A percentile compares a stretch with the other conserved stretches of the same genome.
Evolutionary conservation across 2,329 filamentous ascomycete species (phyloP).

Genomic region (Claviceps fusiformis): DNA sequence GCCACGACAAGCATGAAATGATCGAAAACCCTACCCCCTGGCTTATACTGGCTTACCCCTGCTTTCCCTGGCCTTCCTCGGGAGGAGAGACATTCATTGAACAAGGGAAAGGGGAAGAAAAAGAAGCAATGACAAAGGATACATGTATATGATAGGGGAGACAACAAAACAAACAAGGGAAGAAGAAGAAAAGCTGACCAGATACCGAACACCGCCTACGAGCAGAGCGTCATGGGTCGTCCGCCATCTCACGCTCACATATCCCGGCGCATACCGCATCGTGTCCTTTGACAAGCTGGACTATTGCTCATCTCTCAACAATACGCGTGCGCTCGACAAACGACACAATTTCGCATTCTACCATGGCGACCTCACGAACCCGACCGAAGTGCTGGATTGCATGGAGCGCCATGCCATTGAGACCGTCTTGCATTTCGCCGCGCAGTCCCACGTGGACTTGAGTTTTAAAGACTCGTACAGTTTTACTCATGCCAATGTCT

Average conservation of each 20-base stretch:
- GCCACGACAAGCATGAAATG: not conserved
- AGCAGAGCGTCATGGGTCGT: constrained; percentile 69
- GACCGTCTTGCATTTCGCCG: constrained; percentile 72
- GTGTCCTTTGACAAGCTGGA: constrained; percentile 77
- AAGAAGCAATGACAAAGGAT: too few relatives aligned
- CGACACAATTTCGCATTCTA: constrained; percentile 66
- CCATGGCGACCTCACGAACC: constrained; percentile 64
- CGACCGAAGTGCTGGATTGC: constrained; percentile 54
- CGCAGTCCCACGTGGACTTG: constrained; percentile 73
- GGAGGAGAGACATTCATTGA: not conserved
- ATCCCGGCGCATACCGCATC: constrained; percentile 61
- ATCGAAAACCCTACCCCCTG: too few relatives aligned
- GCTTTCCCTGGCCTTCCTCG: not conserved
- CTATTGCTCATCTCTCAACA: constrained; percentile 70
- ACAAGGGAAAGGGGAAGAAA: not conserved
- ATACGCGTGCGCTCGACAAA: constrained; percentile 55
- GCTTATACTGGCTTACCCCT: too few relatives aligned
- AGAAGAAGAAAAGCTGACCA: not conserved
- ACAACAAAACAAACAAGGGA: too few relatives aligned
- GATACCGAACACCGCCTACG: not conserved
- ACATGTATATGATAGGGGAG: too few relatives aligned
- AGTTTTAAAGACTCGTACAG: constrained; percentile 73
- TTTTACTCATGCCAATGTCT: constrained; percentile 71
- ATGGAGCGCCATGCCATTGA: constrained; percentile 61
- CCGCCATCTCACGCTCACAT: constrained; percentile 62